These are phyloP conservation scores for Starmerella potacharoeniae DNA, from an alignment of 805 yeast genomes.

Conservation along the genomic window DNA sequence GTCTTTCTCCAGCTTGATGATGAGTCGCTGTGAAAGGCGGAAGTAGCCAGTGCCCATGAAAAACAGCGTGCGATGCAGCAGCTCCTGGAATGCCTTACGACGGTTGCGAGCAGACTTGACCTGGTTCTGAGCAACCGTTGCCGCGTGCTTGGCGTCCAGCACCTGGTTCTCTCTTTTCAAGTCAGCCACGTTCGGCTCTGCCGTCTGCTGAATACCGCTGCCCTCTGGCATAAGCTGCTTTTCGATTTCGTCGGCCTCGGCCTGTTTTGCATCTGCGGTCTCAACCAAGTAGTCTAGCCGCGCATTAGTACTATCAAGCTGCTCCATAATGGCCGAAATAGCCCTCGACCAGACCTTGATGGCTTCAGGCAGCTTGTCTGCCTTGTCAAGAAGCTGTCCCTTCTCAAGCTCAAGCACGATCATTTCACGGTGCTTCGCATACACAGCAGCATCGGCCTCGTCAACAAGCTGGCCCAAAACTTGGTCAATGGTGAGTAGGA, in stretches of 20 bases:
- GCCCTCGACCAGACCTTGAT: constrained; percentile 23
- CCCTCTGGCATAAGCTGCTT: background rate
- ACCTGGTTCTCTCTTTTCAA: constrained; percentile 1
- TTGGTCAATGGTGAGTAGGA: constrained; percentile 46
- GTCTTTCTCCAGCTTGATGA: constrained; percentile 5
- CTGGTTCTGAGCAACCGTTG: constrained; percentile 11
- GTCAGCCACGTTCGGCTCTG: background rate
- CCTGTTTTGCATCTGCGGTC: background rate
- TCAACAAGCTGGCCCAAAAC: constrained; percentile 56
- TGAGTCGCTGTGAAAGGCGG: constrained; percentile 25
- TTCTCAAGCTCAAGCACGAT: constrained; percentile 37
- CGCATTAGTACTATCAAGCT: background rate
- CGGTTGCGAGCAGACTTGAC: constrained; percentile 11
- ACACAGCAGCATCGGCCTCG: constrained; percentile 38
- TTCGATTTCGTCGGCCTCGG: background rate
- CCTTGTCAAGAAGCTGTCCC: constrained; percentile 61
- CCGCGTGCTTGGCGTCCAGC: constrained; percentile 6
- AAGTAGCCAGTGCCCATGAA: constrained; percentile 36
- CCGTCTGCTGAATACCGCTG: background rate
- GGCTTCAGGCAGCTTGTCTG: constrained; percentile 34
- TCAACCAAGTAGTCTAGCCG: constrained; percentile 3
- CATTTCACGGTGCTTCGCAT: constrained; percentile 6
- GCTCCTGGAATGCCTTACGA: constrained; percentile 15
- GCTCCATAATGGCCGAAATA: background rate
- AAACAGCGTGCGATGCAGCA: constrained; percentile 63